phyloP scores from a whole-genome alignment of 1,284 basidiomycete species.

The Microbotryum intermedium region DNA sequence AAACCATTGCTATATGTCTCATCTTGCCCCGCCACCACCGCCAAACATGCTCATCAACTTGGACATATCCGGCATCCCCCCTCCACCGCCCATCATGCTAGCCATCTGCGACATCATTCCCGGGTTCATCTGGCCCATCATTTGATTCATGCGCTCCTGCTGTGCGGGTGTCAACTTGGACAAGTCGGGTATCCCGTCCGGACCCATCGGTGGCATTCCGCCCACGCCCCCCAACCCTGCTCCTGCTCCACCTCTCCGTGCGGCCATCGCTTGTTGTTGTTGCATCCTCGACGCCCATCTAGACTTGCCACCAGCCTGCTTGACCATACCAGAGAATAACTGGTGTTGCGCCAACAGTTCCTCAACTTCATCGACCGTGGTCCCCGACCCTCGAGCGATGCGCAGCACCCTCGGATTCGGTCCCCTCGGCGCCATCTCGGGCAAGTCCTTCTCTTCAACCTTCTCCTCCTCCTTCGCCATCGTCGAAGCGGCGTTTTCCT shows the following conservation, averaged over 20 bases:
- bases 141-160: conserved; percentile 56
- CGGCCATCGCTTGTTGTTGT: conserved; percentile 77
- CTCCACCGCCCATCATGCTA: conserved; percentile 47
- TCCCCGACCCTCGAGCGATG: conserved; percentile 90
- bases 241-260: conserved; percentile 54
- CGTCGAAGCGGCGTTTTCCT: conserved; percentile 29
- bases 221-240: conserved; percentile 70
- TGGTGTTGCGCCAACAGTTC: conserved; percentile 89
- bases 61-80: conserved; percentile 36
- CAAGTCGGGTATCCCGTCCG: conserved; percentile 29
- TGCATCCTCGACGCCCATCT: conserved; percentile 78
- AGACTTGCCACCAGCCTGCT: conserved; percentile 91
- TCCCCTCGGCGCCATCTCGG: conserved; percentile 27
- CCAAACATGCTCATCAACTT: conserved; percentile 28
- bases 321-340: conserved; percentile 97
- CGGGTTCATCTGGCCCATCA: conserved; percentile 74
- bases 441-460: conserved; percentile 19
- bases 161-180: conserved; percentile 59
- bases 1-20: too few relatives aligned
- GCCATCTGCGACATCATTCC: conserved; percentile 22
- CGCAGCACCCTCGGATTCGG: conserved; percentile 73
- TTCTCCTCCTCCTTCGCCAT: conserved; percentile 17
- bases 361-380: conserved; percentile 91
- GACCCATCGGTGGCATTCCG: conserved; percentile 12
- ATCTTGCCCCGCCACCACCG: conserved; percentile 2